Evolutionary conservation across 2,329 filamentous ascomycete genomes (phyloP), one percentile per base, ranked within the genome.

Genomic region (Curvularia sp.): DNA sequence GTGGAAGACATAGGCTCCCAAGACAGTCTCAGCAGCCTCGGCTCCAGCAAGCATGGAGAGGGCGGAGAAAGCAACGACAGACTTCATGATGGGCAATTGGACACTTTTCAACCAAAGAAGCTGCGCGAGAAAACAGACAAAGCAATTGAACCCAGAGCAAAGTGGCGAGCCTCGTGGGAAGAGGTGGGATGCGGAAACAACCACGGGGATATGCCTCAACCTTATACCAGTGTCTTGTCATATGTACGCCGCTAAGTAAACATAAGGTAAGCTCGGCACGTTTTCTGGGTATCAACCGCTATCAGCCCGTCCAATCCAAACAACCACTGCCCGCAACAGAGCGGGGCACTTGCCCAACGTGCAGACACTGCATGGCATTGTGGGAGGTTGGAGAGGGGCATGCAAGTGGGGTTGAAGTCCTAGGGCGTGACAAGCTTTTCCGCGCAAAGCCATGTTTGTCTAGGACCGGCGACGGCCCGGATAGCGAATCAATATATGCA

Each of bases 1-100:
- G 68, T 92, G 88, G 82, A 96, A 96, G 78, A 97, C 88, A 77
- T 93, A 95, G 46, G 89, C 88, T 52, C 92, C 93, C 15, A 96
- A 83, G 28, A 95, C 83, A 0, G 88, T 90, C 80, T 96, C 91
- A 56, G 73, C 75, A 28, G 74, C 73, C 26, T 72, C 66, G 41
- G 66, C 63, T 31, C 68, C 66, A 41, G 69, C 60, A 30, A 73
- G 64, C 58, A 74, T 44, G 12, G 68, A 67, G 20, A 77, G 64
- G 39, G 67, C 61, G 50, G 71, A 63, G 50, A 72, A 49, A 20
- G 61, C 52, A 47, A 59, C 44, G 31, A 64, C 54, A 48, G 64
- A 59, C 62, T 74, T 73, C 74, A 76, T 76, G 52, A 12, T 68
- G 65, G 61, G 59, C 59, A 53, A 44, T 38, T 39, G 33, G 35